These are phyloP conservation scores for Cyberlindnera suaveolens DNA, from an alignment of 805 yeast species.

Conservation along the genomic window DNA sequence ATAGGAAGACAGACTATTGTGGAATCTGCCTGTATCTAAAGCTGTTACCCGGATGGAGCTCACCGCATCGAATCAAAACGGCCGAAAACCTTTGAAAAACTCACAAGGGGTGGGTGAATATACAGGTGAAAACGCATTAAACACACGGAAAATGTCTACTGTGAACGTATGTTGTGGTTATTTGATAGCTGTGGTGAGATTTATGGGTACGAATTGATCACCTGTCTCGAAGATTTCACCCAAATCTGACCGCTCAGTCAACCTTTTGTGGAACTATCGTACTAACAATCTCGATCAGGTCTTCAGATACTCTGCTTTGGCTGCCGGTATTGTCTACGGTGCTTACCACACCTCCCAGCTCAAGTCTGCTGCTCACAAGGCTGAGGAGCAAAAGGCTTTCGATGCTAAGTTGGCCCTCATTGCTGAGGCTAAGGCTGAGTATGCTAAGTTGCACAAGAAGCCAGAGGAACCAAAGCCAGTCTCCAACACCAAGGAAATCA, in stretches of 20 bases:
- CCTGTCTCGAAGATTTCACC: too few relatives aligned
- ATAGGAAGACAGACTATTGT: too few relatives aligned
- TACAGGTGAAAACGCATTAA: not conserved
- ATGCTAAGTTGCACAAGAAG: constrained; percentile 54
- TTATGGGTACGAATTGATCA: too few relatives aligned
- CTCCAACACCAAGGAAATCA: constrained; percentile 38
- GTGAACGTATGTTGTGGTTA: constrained; percentile 35
- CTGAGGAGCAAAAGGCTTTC: constrained; percentile 53
- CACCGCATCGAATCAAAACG: not conserved
- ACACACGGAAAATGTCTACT: constrained; percentile 35
- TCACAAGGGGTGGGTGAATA: not conserved
- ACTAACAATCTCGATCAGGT: constrained; percentile 38
- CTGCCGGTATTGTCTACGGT: constrained; percentile 85
- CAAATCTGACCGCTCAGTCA: not conserved
- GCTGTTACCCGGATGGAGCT: not conserved
- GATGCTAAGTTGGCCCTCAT: constrained; percentile 68
- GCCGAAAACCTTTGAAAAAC: not conserved
- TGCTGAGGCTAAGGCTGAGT: constrained; percentile 84
- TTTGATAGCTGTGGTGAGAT: not conserved
- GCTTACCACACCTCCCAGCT: constrained; percentile 73
- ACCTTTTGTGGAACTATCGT: not conserved
- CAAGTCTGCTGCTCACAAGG: constrained; percentile 51
- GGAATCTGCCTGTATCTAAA: too few relatives aligned
- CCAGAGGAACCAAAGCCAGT: constrained; percentile 30
- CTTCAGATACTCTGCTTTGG: constrained; percentile 88